Evolutionary conservation across 2,329 filamentous ascomycete species (phyloP), one percentile per base, ranked within the genome.

Genomic region (Botrytis paeoniae): DNA sequence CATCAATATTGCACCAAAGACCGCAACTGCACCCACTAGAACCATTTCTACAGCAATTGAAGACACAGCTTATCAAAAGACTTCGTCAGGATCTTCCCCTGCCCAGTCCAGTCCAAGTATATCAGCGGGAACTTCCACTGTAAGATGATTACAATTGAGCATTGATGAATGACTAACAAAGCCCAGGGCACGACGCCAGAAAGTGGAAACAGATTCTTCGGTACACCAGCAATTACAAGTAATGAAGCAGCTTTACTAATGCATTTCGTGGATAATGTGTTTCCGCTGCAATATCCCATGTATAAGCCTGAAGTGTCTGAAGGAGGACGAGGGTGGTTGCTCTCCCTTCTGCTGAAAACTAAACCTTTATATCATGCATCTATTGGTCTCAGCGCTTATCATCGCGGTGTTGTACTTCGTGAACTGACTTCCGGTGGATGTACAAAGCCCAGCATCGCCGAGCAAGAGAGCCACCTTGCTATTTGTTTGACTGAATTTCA

Each of bases 281-380:
- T 91, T 74, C 89, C 89, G 2, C 88, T 89, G 75, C 81, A 91
- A 1, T 91, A 89, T 77, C 89, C 89, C 8, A 89, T 90, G 78
- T 91, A 91, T 80, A 84, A 83, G 1, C 89, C 89, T 0, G 83
- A 83, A 3, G 78, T 89, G 9, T 82, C 87, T 5, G 83, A 87
- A 72, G 86, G 87, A n/a, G 89, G 89, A 22, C 85, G 87, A 66
- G 85, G 86, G 39, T 91, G 89, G 89, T 91, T 51, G 85, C 87
- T 43, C 18, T 72, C 70, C 18, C 82, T 89, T 60, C 82, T 91
- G 16, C 84, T 87, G 72, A 85, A 84, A 74, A 89, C 88, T 80
- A 87, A 86, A 74, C 83, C 87, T 1, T 83, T 90, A 32, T 89
- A 86, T 79, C 87, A 90, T 79, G 86, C 86, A 3, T 84, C 85